Evolutionary conservation across 768 basidiomycete species (phyloP).

Genomic region (Serendipita sp.): DNA sequence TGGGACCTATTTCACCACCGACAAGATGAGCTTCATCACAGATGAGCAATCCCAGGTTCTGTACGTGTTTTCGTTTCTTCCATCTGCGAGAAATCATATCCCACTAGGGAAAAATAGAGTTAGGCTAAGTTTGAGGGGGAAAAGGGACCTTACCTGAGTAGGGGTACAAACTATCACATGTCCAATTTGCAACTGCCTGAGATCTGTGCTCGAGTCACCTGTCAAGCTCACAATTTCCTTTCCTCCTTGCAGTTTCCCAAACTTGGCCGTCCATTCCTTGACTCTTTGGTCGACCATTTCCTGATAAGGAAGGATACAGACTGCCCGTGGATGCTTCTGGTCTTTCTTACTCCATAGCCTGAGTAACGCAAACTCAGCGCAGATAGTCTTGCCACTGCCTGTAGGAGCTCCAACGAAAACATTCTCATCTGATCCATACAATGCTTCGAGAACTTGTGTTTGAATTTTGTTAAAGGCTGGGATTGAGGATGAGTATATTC

Average conservation of each 20-base stretch:
- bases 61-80: slow-evolving; percentile 94
- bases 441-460: slow-evolving; percentile 95
- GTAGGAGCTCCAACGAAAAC: slow-evolving; percentile 94
- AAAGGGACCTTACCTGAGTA: slow-evolving; percentile 36
- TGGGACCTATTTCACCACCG: slow-evolving; percentile 88
- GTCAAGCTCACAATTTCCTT: slow-evolving; percentile 90
- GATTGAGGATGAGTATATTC: slow-evolving; percentile 65
- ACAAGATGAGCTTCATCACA: slow-evolving; percentile 92
- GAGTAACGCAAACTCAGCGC: slow-evolving; percentile 88
- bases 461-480: slow-evolving; percentile 96
- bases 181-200: slow-evolving; percentile 75
- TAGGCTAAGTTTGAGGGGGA: not conserved
- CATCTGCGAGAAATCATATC: slow-evolving; percentile 86
- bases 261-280: slow-evolving; percentile 77
- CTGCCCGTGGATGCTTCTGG: slow-evolving; percentile 50
- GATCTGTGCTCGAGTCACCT: slow-evolving; percentile 83
- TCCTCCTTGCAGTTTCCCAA: slow-evolving; percentile 65
- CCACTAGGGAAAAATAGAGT: slow-evolving; percentile 40
- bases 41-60: slow-evolving; percentile 81
- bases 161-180: slow-evolving; percentile 94
- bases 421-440: slow-evolving; percentile 93
- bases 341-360: slow-evolving; percentile 87
- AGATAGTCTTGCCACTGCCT: slow-evolving; percentile 93
- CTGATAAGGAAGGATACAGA: slow-evolving; percentile 92
- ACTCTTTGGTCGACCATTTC: slow-evolving; percentile 93